Percentiles rank a stretch among this genome's conserved stretches.
Evolutionary conservation across 768 basidiomycete genomes (phyloP).

Genomic region (Sistotremastrum niveocremeum): DNA sequence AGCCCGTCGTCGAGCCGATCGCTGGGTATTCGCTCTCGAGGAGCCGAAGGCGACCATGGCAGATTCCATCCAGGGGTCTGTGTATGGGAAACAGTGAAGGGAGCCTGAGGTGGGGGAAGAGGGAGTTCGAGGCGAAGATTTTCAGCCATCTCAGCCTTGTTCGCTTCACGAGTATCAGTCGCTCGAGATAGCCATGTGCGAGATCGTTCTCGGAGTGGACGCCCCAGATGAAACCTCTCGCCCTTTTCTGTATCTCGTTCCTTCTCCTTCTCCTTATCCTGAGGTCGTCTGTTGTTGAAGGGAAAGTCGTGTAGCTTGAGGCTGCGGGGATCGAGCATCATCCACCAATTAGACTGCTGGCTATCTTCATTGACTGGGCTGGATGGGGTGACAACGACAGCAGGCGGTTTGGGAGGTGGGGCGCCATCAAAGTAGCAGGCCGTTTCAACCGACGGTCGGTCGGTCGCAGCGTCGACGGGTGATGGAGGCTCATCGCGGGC

Average conservation of each 20-base stretch:
- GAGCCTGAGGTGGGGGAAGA: constrained; percentile 14
- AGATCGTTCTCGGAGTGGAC: constrained; percentile 7
- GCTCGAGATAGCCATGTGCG: constrained; percentile 1
- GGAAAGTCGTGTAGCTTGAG: background rate
- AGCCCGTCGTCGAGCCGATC: constrained; percentile 18
- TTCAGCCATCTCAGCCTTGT: constrained; percentile 5
- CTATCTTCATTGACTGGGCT: constrained; percentile 1
- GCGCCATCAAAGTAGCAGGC: constrained; percentile 28
- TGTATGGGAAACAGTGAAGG: constrained; percentile 41
- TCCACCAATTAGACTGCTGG: constrained; percentile 53
- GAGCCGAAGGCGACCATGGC: constrained; percentile 44
- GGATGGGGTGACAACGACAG: background rate
- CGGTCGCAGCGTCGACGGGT: constrained; percentile 34
- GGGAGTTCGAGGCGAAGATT: constrained; percentile 20
- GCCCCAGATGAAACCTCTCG: background rate
- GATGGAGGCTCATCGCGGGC: constrained; percentile 75
- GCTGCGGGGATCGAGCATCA: constrained; percentile 8
- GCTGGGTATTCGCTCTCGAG: constrained; percentile 24
- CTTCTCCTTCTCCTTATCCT: constrained; percentile 17
- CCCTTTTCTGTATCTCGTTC: constrained; percentile 1
- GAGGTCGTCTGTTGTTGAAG: constrained; percentile 14
- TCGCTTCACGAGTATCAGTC: constrained; percentile 1
- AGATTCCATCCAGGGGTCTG: constrained; percentile 54
- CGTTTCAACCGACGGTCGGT: constrained; percentile 29
- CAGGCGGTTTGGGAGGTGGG: constrained; percentile 20